Percentiles rank a stretch among this genome's conserved stretches.
phyloP scores from a whole-genome alignment of 2,329 filamentous ascomycete genomes.

The Fusarium sambucinum region DNA sequence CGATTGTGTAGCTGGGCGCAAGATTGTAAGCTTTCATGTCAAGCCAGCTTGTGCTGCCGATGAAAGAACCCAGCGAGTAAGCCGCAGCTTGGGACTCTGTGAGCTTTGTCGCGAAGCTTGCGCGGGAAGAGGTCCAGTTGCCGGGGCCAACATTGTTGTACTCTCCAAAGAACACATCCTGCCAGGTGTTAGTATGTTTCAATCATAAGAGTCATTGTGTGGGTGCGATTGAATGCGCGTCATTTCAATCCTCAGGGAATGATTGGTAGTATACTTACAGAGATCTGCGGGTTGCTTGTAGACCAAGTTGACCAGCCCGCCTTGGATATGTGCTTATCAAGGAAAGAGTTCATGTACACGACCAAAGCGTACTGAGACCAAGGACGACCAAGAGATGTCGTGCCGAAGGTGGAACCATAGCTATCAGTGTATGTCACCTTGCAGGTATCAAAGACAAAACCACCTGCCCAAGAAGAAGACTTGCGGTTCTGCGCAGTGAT shows the following conservation, averaged over 20 bases:
- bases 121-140: conserved; percentile 40
- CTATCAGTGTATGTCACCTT: conserved; percentile 46
- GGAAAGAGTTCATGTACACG: conserved; percentile 60
- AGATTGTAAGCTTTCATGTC: conserved; percentile 44
- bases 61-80: conserved; percentile 36
- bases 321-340: conserved; percentile 54
- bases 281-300: conserved; percentile 66
- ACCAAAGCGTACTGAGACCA: conserved; percentile 61
- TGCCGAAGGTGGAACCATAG: conserved; percentile 49
- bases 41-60: conserved; percentile 42
- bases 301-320: conserved; percentile 61
- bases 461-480: conserved; percentile 47
- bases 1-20: conserved; percentile 39
- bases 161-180: conserved; percentile 67
- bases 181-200: not conserved
- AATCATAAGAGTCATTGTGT: no score
- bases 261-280: conserved; percentile 43
- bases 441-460: conserved; percentile 52
- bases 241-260: no score
- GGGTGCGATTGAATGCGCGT: no score
- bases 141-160: conserved; percentile 66
- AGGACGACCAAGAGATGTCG: conserved; percentile 60
- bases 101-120: conserved; percentile 41
- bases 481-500: conserved; percentile 52
- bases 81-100: conserved; percentile 35